Evolutionary conservation across 2,329 filamentous ascomycete genomes (phyloP).

Genomic region (Nothopassalora personata): DNA sequence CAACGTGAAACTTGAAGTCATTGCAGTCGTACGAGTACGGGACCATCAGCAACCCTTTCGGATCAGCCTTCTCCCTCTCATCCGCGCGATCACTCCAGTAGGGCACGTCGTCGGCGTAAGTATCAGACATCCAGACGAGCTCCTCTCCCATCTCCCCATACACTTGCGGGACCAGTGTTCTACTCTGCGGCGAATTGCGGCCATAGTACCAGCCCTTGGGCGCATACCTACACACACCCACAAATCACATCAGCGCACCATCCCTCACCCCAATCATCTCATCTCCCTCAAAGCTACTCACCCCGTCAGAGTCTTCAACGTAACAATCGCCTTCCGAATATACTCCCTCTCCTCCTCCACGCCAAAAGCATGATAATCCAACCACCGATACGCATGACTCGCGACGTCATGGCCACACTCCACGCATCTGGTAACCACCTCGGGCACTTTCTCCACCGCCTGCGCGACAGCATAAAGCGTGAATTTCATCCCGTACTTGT

Average conservation of each 20-base stretch:
- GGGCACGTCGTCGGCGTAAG: constrained; percentile 51
- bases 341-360: constrained; percentile 46
- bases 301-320: constrained; percentile 40
- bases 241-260: no score
- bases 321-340: constrained; percentile 41
- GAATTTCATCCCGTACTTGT: constrained; percentile 46
- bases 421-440: constrained; percentile 44
- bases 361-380: constrained; percentile 46
- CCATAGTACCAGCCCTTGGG: constrained; percentile 50
- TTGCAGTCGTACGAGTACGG: constrained; percentile 47
- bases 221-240: constrained; percentile 33
- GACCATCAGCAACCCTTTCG: constrained; percentile 50
- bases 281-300: constrained; percentile 8
- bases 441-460: constrained; percentile 46
- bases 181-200: constrained; percentile 40
- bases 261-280: no score
- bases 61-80: constrained; percentile 37
- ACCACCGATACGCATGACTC: constrained; percentile 48
- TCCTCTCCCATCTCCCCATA: constrained; percentile 49
- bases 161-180: constrained; percentile 44
- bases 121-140: constrained; percentile 47
- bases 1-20: constrained; percentile 45
- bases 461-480: constrained; percentile 49
- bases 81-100: constrained; percentile 51
- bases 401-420: constrained; percentile 49